A percentile compares a stretch with the other conserved stretches of the same genome.
Conservation (phyloP, 2,329 filamentous ascomycete genomes). For the Colletotrichum nymphaeae region DNA sequence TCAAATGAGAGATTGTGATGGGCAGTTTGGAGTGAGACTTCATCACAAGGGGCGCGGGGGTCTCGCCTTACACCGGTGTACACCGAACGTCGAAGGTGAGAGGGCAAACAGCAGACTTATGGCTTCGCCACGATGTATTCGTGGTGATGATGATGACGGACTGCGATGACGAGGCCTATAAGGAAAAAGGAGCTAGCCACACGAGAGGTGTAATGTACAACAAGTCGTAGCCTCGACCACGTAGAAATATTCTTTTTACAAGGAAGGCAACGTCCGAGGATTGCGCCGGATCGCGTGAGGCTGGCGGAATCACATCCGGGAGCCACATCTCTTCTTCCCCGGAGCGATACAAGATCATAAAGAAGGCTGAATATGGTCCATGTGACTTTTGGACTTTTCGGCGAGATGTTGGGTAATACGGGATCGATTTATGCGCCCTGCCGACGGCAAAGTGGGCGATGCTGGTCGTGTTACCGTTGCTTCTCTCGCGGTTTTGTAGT, state of each 20-base stretch:
- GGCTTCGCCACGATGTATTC: neutral
- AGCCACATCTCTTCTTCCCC: neutral
- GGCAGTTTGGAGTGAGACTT: neutral
- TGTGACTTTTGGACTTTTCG: neutral
- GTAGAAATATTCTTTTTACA: too few species aligned
- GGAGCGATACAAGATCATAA: neutral
- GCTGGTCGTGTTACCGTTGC: neutral
- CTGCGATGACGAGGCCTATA: neutral
- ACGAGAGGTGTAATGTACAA: neutral
- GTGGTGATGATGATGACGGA: neutral
- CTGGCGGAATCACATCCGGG: neutral
- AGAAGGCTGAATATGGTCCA: neutral
- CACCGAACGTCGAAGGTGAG: neutral
- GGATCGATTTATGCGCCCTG: neutral
- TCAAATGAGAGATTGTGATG: neutral
- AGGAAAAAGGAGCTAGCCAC: neutral
- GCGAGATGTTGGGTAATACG: neutral
- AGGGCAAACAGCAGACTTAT: too few species aligned
- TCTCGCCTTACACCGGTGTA: neutral
- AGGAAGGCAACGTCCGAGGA: neutral
- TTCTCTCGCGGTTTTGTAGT: neutral
- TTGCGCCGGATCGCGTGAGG: neutral
- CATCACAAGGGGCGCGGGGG: neutral
- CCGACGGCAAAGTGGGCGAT: constrained; percentile 1
- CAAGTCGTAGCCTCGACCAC: too few species aligned